phyloP scores from a whole-genome alignment of 352 stramenopile species.

The Phytophthora pinifolia region DNA sequence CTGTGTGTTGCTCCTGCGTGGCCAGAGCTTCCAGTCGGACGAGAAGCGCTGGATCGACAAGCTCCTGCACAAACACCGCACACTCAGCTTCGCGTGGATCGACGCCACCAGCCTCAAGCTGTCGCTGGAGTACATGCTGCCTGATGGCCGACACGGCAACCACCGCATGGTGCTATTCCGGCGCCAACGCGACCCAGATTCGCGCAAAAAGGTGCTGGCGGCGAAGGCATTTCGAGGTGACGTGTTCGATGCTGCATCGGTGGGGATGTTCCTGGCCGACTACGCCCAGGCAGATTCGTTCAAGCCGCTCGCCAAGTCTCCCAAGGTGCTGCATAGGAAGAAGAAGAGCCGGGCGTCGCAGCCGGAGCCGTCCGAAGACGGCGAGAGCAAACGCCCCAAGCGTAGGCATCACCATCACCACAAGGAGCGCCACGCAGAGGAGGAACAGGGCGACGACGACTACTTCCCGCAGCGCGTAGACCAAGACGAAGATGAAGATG shows the following conservation, averaged over 20 bases:
- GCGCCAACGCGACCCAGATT: conserved; percentile 37
- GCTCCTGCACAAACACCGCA: conserved; percentile 58
- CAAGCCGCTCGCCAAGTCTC: conserved; percentile 52
- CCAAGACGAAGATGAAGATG: conserved; percentile 23
- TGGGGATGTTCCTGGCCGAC: conserved; percentile 60
- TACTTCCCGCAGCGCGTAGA: conserved; percentile 41
- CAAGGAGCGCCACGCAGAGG: conserved; percentile 25
- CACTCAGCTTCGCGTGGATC: conserved; percentile 68
- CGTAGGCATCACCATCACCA: conserved; percentile 7
- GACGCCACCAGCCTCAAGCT: conserved; percentile 67
- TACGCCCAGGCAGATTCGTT: conserved; percentile 31
- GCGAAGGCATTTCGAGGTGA: conserved; percentile 59
- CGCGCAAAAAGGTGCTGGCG: conserved; percentile 41
- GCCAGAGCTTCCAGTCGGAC: conserved; percentile 52
- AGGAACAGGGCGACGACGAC: conserved; percentile 45
- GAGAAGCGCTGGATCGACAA: conserved; percentile 75
- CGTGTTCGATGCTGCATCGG: conserved; percentile 56
- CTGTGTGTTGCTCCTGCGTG: conserved; percentile 71
- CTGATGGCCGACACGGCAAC: conserved; percentile 37
- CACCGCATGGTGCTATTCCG: conserved; percentile 76
- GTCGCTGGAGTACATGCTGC: conserved; percentile 65
- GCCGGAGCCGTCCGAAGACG: conserved; percentile 12
- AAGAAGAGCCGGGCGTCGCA: conserved; percentile 19
- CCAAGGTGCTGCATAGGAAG: conserved; percentile 50
- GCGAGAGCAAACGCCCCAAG: conserved; percentile 5